Base-by-base conservation (phyloP, 2,329 filamentous ascomycete species). In the Xylariaceae sp. region DNA sequence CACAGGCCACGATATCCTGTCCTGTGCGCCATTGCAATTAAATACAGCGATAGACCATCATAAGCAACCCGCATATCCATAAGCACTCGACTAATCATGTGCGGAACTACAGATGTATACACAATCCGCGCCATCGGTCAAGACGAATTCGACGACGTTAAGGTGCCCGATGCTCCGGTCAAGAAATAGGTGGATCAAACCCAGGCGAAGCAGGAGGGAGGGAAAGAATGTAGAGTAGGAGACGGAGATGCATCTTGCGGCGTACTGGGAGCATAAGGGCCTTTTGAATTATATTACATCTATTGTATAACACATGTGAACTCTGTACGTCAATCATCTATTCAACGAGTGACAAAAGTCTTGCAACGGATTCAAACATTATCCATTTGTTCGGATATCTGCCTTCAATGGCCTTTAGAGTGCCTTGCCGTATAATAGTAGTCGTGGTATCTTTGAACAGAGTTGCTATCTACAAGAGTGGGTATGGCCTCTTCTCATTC, bases 131-230 rank as follows among this genome's bases (percentile, higher is more conserved):
- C 90, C 49, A 89, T 99, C 66, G 90, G 93, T 41, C 94, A 97
- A 73, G 94, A 97, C 71, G 90, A 97, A 61, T 99, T 99, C 75
- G 89, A 92, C 52, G 94, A 99, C 69, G 92, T 97, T 63, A 86
- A 90, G 68, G 87, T 97, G 36, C 94, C 94, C 28, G 88, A 90
- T 68, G 77, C 81, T 47, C 87, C 89, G 13, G 31, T 49, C 18
- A 40, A 48, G 17, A 53, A 42, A 45, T 54, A 48, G 31, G 10
- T 14, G 7, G 3, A 14, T 31, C 13, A 10, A 45, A n/a, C 5
- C 10, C 5, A 39, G 22, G 22, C 19, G 33, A 31, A 12, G 17
- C 4, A 16, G 34, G 34, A 38, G 34, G 34, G 16, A 38, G 16
- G 34, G 10, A 38, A 3, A 16, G 34, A 16, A 16, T 14, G 16